phyloP scores from a whole-genome alignment of 164 flowering plant species.

The Magnolia kwangsiensis region DNA sequence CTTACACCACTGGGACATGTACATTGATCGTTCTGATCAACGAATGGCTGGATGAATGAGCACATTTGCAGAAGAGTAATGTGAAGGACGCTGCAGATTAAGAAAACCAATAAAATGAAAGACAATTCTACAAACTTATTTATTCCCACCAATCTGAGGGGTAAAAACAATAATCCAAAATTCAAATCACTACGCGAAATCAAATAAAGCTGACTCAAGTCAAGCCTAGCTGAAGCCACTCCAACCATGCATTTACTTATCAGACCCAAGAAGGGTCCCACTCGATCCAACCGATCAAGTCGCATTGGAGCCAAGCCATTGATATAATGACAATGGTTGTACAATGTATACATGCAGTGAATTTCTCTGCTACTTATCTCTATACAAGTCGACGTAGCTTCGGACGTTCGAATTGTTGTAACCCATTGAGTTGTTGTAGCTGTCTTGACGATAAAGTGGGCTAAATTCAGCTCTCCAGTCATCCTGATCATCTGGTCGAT shows the following conservation, averaged over 20 bases:
- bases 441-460: slow-evolving; percentile 44
- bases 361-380: slow-evolving; percentile 3
- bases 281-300: not conserved
- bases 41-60: too few relatives aligned
- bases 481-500: slow-evolving; percentile 59
- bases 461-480: slow-evolving; percentile 93
- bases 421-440: not conserved
- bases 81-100: too few relatives aligned
- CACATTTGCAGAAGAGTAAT: too few relatives aligned
- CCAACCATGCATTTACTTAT: not conserved
- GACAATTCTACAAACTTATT: not conserved
- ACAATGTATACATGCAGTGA: not conserved
- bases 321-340: not conserved
- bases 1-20: too few relatives aligned
- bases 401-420: slow-evolving; percentile 1
- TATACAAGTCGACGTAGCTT: slow-evolving; percentile 6
- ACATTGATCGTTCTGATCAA: too few relatives aligned
- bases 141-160: not conserved
- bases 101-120: too few relatives aligned
- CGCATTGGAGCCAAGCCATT: not conserved
- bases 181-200: not conserved
- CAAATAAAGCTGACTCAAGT: not conserved
- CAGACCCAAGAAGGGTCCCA: slow-evolving; percentile 4
- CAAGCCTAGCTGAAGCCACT: not conserved
- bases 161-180: not conserved